Evolutionary conservation across 1,284 basidiomycete species (phyloP).

Genomic region (Tilletia indica): DNA sequence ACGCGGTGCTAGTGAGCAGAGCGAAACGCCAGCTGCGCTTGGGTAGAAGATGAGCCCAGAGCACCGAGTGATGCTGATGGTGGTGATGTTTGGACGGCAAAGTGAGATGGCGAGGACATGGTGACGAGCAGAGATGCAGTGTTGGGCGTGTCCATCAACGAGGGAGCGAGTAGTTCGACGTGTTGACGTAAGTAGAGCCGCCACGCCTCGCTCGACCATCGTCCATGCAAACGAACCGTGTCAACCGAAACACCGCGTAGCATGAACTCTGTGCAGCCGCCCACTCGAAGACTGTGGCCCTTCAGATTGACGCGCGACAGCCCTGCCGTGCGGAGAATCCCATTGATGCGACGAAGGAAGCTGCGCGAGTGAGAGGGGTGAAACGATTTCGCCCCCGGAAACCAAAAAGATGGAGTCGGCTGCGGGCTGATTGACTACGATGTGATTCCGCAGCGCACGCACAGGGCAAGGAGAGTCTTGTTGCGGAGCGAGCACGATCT

Average conservation of each 20-base stretch:
- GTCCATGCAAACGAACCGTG: not conserved
- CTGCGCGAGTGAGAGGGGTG: not conserved
- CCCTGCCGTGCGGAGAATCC: not conserved
- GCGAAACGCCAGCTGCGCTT: too few relatives aligned
- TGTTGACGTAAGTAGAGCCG: constrained; percentile 5
- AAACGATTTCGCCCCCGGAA: not conserved
- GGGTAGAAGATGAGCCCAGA: too few relatives aligned
- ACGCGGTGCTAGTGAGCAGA: too few relatives aligned
- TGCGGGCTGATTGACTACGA: not conserved
- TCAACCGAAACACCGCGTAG: not conserved
- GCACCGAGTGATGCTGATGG: too few relatives aligned
- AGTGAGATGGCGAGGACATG: too few relatives aligned
- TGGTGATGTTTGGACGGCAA: too few relatives aligned
- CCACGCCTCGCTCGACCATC: not conserved
- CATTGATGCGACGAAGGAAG: not conserved
- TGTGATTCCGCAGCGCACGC: not conserved
- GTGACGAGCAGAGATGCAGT: not conserved
- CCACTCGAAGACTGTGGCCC: constrained; percentile 5
- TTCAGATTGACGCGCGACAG: too few relatives aligned
- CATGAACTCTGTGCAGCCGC: not conserved
- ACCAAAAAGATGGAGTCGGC: not conserved
- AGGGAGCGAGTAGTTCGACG: not conserved
- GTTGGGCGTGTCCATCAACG: not conserved
- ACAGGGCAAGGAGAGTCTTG: not conserved
- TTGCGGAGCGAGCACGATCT: not conserved